These are phyloP conservation scores for Punica granatum DNA, from an alignment of 345 rosid species.

Conservation along the genomic window DNA sequence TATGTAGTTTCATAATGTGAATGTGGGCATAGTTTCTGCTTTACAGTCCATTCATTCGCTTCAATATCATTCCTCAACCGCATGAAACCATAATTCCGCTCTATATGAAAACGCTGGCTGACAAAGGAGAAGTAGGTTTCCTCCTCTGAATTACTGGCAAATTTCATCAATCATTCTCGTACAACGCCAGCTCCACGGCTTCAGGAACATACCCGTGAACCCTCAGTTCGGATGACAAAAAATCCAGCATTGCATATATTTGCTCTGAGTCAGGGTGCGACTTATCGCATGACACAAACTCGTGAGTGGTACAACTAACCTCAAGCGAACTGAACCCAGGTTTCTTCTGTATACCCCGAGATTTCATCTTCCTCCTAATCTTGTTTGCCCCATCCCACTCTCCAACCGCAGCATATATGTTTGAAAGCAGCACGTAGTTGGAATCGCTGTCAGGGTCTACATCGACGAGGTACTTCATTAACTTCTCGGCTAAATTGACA, in stretches of 20 bases:
- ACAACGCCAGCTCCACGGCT: background rate
- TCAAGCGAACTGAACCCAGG: conserved; percentile 74
- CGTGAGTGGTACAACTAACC: conserved; percentile 43
- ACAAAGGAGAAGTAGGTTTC: background rate
- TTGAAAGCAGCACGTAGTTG: conserved; percentile 58
- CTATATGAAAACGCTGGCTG: too few relatives aligned
- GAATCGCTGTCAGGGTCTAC: conserved; percentile 45
- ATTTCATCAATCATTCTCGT: background rate
- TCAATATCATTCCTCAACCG: too few relatives aligned
- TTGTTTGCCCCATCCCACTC: conserved; percentile 70
- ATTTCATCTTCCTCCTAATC: conserved; percentile 65
- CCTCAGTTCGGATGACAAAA: conserved; percentile 34
- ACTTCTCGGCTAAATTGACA: conserved; percentile 45
- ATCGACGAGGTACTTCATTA: conserved; percentile 35
- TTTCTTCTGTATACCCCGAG: conserved; percentile 55
- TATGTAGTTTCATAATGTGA: background rate
- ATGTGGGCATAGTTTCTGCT: background rate
- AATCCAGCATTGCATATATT: conserved; percentile 39
- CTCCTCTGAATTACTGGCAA: background rate
- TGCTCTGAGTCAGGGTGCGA: conserved; percentile 33
- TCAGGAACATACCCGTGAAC: background rate
- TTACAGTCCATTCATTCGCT: background rate
- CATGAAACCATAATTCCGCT: too few relatives aligned
- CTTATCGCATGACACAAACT: conserved; percentile 60
- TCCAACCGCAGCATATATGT: conserved; percentile 62